phyloP scores from a whole-genome alignment of 2,329 filamentous ascomycete species.

The Alternaria sp. region DNA sequence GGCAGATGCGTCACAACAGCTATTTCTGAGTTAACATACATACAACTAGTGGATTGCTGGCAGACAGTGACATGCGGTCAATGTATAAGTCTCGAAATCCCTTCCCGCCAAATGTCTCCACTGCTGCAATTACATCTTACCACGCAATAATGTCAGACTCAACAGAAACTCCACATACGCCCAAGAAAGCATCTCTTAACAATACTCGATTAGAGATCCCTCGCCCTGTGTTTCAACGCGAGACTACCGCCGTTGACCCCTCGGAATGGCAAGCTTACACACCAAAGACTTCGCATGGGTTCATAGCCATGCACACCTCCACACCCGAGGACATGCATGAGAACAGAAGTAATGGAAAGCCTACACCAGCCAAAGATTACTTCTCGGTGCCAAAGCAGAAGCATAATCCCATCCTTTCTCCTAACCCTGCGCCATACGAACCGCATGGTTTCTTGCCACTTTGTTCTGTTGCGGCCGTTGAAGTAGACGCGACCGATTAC shows the following conservation, averaged over 20 bases:
- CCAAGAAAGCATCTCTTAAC: background rate
- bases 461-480: background rate
- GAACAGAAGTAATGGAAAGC: too few species aligned
- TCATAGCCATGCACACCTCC: background rate
- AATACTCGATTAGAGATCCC: background rate
- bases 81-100: fast-evolving
- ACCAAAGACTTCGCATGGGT: background rate
- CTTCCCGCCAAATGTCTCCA: fast-evolving
- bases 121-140: background rate
- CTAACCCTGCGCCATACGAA: background rate
- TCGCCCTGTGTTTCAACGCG: background rate
- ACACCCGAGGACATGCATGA: background rate
- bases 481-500: background rate
- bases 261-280: background rate
- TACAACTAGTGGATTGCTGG: background rate
- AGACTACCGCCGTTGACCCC: background rate
- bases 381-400: background rate
- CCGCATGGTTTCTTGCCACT: background rate
- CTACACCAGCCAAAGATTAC: background rate
- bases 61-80: background rate
- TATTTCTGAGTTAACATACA: background rate
- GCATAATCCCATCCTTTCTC: background rate
- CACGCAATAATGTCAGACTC: background rate
- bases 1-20: background rate
- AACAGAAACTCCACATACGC: background rate